phyloP scores from a whole-genome alignment of 192 early-diverging fungal genomes.

The Linnemannia hyalina region DNA sequence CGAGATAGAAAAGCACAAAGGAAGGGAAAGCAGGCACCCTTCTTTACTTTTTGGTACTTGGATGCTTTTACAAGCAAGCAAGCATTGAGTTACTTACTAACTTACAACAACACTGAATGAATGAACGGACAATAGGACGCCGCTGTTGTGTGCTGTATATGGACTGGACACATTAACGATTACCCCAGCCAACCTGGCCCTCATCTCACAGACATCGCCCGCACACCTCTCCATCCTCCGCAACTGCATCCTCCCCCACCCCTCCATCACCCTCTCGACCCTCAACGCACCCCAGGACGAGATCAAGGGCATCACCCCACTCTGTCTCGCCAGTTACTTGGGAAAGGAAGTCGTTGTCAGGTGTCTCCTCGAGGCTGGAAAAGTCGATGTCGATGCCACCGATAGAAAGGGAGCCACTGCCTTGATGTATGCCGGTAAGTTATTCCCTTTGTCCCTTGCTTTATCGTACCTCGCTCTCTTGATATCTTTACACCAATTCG shows the following conservation, averaged over 20 bases:
- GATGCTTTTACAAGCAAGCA: no score
- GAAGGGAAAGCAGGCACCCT: no score
- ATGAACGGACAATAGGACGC: slow-evolving; percentile 57
- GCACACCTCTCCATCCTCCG: slow-evolving; percentile 67
- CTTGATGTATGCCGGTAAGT: slow-evolving; percentile 77
- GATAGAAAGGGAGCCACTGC: slow-evolving; percentile 77
- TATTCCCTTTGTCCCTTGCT: background rate
- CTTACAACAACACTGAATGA: background rate
- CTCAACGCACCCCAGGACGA: slow-evolving; percentile 73
- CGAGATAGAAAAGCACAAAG: no score
- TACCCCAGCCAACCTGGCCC: slow-evolving; percentile 65
- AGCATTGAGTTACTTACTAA: background rate
- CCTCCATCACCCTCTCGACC: slow-evolving; percentile 59
- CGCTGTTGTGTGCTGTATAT: slow-evolving; percentile 73
- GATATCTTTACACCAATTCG: background rate
- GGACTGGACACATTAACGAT: slow-evolving; percentile 69
- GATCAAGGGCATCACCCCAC: slow-evolving; percentile 73
- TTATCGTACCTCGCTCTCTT: background rate
- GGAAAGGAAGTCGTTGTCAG: slow-evolving; percentile 70
- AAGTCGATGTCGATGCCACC: slow-evolving; percentile 70
- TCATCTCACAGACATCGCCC: slow-evolving; percentile 66
- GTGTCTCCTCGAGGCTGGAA: slow-evolving; percentile 70
- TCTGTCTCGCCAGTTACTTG: slow-evolving; percentile 76
- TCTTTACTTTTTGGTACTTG: no score
- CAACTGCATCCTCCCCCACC: slow-evolving; percentile 64